These are phyloP conservation scores for Cadophora sp. DNA, from an alignment of 2,329 filamentous ascomycete species.

Conservation along the genomic window DNA sequence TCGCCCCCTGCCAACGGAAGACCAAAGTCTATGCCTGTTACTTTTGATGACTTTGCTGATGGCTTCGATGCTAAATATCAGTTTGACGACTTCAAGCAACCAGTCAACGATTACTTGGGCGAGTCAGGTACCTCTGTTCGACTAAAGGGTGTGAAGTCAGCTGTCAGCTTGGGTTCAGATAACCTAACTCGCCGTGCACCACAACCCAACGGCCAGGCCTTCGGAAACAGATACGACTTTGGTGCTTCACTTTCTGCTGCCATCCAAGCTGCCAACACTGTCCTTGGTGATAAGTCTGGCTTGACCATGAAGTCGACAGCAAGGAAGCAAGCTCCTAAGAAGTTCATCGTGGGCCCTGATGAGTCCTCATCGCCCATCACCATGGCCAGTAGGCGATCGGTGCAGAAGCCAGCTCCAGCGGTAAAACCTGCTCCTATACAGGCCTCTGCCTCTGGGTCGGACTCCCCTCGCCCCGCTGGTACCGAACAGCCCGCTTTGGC, in stretches of 20 bases:
- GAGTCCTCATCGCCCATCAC: slow-evolving; percentile 34
- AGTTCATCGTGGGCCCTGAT: slow-evolving; percentile 30
- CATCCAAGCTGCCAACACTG: slow-evolving; percentile 75
- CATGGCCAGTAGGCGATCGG: slow-evolving; percentile 9
- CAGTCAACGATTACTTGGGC: slow-evolving; percentile 67
- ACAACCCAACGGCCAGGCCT: slow-evolving; percentile 72
- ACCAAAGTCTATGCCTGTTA: slow-evolving; percentile 59
- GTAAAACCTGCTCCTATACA: slow-evolving; percentile 38
- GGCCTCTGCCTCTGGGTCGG: slow-evolving; percentile 47
- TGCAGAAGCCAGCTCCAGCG: slow-evolving; percentile 32
- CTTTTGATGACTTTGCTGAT: slow-evolving; percentile 73
- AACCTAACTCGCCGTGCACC: slow-evolving; percentile 50
- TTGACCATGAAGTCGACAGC: slow-evolving; percentile 52
- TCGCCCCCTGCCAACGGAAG: slow-evolving; percentile 53
- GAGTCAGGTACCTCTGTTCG: slow-evolving; percentile 67
- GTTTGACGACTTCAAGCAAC: slow-evolving; percentile 61
- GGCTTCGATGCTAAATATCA: slow-evolving; percentile 55
- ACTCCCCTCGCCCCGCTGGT: slow-evolving; percentile 58
- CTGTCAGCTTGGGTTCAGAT: slow-evolving; percentile 58
- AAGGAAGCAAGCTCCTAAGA: slow-evolving; percentile 35
- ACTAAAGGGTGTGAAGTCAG: slow-evolving; percentile 73
- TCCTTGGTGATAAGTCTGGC: slow-evolving; percentile 63
- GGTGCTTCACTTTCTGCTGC: slow-evolving; percentile 88
- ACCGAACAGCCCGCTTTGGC: slow-evolving; percentile 74
- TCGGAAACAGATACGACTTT: slow-evolving; percentile 96